Base-by-base conservation (phyloP, 2,329 filamentous ascomycete genomes). In the Talaromyces sp. region DNA sequence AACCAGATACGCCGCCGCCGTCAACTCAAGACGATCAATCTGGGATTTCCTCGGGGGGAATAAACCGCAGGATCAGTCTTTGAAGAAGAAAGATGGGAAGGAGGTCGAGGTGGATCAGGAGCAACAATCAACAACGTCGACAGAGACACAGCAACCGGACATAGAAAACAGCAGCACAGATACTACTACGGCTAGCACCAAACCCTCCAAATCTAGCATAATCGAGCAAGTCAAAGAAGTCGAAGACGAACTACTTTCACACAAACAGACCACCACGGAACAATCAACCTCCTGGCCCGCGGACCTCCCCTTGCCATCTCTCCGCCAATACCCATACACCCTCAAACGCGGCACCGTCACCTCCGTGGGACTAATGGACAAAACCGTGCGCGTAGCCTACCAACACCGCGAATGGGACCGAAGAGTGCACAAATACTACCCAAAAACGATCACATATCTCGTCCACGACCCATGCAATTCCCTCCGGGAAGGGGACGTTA, bases 401-500 rank as follows among this genome's bases (percentile, higher is more conserved):
- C 67, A 67, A 36, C 67, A 70, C 65, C 69, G 60, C 15, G 45
- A 58, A 55, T 76, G 67, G 69, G 72, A 77, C 64, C 63, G 67
- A 21, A 64, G 70, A 45, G 66, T 77, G 40, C 69, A 68, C 57
- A 75, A 75, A 63, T 64, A 60, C 53, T 77, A 73, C 64, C 70
- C 71, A 1, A 64, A 70, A 56, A 65, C 68, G 39, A 72, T 66
- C 11, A 65, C 63, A 11, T 71, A 66, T 60, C 61, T 72, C 7
- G 74, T 77, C 1, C 65, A 69, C 1, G 75, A 77, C 59, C 75
- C 75, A 11, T 67, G 64, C 56, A 69, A 76, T 63, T 76, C 73
- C 7, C 67, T 76, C 36, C 72, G 74, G 40, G 68, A 74, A 39
- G 75, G 75, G n/a, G 75, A 77, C 55, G 71, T 76, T 53, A 73